Conservation (phyloP, 2,329 filamentous ascomycete species). For the Diaporthe sp. region DNA sequence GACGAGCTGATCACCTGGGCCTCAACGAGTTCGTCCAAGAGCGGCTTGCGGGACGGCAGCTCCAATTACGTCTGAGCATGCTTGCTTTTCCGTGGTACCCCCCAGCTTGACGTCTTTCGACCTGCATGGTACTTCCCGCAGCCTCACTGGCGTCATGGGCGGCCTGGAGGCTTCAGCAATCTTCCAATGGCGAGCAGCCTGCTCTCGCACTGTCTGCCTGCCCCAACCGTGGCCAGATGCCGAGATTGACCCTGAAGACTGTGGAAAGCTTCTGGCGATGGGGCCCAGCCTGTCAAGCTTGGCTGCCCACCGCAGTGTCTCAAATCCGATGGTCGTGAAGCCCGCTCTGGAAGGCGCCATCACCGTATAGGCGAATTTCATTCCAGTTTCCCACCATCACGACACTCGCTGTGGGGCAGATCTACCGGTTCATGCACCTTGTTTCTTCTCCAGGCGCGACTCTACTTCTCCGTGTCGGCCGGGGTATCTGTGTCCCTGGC, state of each 20-base stretch:
- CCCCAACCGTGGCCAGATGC: slow-evolving; percentile 10
- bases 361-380: slow-evolving; percentile 30
- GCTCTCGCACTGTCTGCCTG: slow-evolving; percentile 25
- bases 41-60: slow-evolving; percentile 27
- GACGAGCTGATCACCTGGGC: slow-evolving; percentile 13
- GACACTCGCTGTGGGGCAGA: slow-evolving; percentile 28
- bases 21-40: slow-evolving; percentile 25
- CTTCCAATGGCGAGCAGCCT: slow-evolving; percentile 20
- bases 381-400: slow-evolving; percentile 31
- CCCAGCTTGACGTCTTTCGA: slow-evolving; percentile 17
- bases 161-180: slow-evolving; percentile 14
- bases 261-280: slow-evolving; percentile 13
- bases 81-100: slow-evolving; percentile 26
- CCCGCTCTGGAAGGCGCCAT: slow-evolving; percentile 13
- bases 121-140: slow-evolving; percentile 30
- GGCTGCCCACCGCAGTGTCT: slow-evolving; percentile 29
- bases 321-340: slow-evolving; percentile 27
- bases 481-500: slow-evolving; percentile 22
- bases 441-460: slow-evolving; percentile 20
- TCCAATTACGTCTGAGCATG: slow-evolving; percentile 27
- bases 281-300: slow-evolving; percentile 20
- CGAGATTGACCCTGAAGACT: slow-evolving; percentile 19
- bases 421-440: slow-evolving; percentile 30
- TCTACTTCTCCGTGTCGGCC: slow-evolving; percentile 25
- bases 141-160: slow-evolving; percentile 25